A percentile compares a stretch with the other conserved stretches of the same genome.
These are phyloP conservation scores for Aspergillus cavernicola DNA, from an alignment of 495 filamentous ascomycete species.

Conservation along the genomic window DNA sequence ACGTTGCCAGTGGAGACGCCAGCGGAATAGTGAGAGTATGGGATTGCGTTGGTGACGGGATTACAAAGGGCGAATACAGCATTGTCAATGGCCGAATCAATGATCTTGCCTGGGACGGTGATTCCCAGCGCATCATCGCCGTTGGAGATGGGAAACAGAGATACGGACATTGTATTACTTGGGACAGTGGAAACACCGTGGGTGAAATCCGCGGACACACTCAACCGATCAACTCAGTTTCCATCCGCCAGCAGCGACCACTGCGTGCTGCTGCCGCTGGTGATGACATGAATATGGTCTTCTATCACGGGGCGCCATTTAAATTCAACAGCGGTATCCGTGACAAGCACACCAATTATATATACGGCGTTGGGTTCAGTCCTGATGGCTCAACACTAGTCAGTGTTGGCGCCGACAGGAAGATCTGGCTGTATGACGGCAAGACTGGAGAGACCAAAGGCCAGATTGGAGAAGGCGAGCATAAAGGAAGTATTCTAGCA, in stretches of 20 bases:
- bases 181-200: conserved; percentile 92
- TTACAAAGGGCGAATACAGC: conserved; percentile 76
- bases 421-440: conserved; percentile 92
- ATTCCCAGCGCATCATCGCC: conserved; percentile 92
- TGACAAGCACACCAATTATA: conserved; percentile 80
- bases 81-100: conserved; percentile 95
- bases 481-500: conserved; percentile 89
- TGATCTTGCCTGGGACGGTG: conserved; percentile 95
- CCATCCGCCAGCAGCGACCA: conserved; percentile 84
- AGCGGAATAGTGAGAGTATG: conserved; percentile 83
- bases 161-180: conserved; percentile 91
- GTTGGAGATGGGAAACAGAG: conserved; percentile 93
- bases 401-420: conserved; percentile 82
- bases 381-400: conserved; percentile 82
- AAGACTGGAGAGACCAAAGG: conserved; percentile 81
- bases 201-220: conserved; percentile 91
- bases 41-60: conserved; percentile 62
- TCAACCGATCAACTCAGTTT: conserved; percentile 83
- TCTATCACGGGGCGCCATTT: conserved; percentile 91
- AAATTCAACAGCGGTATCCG: conserved; percentile 79
- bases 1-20: conserved; percentile 88
- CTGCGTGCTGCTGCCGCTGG: conserved; percentile 85
- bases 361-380: conserved; percentile 84
- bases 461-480: conserved; percentile 75
- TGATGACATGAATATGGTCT: conserved; percentile 84